phyloP scores from a whole-genome alignment of 345 rosid genomes.

The Pelargonium nanum region DNA sequence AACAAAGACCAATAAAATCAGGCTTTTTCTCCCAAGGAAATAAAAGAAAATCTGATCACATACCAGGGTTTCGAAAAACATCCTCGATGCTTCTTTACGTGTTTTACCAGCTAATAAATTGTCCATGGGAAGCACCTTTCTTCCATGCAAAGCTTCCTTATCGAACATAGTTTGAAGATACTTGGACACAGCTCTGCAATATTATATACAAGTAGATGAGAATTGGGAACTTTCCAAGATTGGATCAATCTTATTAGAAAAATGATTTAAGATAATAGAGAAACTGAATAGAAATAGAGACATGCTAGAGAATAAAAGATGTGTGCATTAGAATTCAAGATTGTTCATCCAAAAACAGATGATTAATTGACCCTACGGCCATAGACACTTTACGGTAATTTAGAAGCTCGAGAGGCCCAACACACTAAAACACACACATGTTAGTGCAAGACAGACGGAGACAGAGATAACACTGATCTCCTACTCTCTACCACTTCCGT shows the following conservation, averaged over 20 bases:
- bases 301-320: background rate
- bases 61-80: slow-evolving; percentile 99
- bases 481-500: no score
- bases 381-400: no score
- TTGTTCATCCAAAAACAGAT: background rate
- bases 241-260: no score
- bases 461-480: no score
- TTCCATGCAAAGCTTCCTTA: slow-evolving; percentile 52
- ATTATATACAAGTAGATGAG: background rate
- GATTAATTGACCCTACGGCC: no score
- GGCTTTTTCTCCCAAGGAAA: background rate
- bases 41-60: slow-evolving; percentile 13
- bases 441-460: no score
- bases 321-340: background rate
- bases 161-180: slow-evolving; percentile 70
- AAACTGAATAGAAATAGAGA: background rate
- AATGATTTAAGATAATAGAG: background rate
- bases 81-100: slow-evolving; percentile 93
- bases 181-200: slow-evolving; percentile 81
- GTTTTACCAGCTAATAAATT: slow-evolving; percentile 77
- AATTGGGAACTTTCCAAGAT: no score
- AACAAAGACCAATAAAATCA: no score
- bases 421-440: no score
- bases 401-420: no score
- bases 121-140: slow-evolving; percentile 49